Evolutionary conservation across 2,329 filamentous ascomycete species (phyloP).

Genomic region (Monilinia laxa): DNA sequence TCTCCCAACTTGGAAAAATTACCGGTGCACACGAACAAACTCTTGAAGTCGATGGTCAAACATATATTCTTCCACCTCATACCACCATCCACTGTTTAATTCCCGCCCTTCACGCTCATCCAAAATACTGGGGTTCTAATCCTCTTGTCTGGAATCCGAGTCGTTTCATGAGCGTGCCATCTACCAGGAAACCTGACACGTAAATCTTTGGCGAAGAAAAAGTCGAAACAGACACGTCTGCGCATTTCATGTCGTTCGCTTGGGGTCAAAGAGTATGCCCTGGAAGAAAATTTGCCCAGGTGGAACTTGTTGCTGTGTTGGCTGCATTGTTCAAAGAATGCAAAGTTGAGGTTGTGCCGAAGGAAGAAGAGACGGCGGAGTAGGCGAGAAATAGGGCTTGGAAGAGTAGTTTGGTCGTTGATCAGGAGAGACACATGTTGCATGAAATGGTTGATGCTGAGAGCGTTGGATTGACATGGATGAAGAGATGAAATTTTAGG

Average conservation of each 20-base stretch:
- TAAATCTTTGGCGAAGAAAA: neutral
- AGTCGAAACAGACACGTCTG: neutral
- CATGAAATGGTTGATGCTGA: conserved; percentile 8
- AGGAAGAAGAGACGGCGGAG: neutral
- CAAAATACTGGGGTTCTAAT: neutral
- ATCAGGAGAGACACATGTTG: conserved; percentile 11
- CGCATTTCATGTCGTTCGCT: conserved; percentile 6
- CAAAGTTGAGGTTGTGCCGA: neutral
- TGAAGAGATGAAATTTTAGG: neutral
- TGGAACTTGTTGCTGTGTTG: conserved; percentile 2
- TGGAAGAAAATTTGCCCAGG: conserved; percentile 7
- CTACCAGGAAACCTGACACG: neutral
- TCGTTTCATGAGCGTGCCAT: neutral
- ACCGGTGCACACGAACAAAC: neutral
- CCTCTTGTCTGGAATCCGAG: neutral
- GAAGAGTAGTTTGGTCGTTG: conserved; percentile 9
- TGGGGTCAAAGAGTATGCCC: conserved; percentile 17
- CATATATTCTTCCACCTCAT: neutral
- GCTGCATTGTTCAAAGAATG: conserved; percentile 4
- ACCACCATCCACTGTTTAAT: neutral
- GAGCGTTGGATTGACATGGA: conserved; percentile 12
- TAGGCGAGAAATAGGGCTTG: conserved; percentile 9
- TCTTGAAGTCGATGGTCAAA: neutral
- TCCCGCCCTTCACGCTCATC: conserved; percentile 9
- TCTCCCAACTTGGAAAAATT: conserved; percentile 8